Evolutionary conservation across 2,329 filamentous ascomycete genomes (phyloP).

Genomic region (Seiridium unicorne): DNA sequence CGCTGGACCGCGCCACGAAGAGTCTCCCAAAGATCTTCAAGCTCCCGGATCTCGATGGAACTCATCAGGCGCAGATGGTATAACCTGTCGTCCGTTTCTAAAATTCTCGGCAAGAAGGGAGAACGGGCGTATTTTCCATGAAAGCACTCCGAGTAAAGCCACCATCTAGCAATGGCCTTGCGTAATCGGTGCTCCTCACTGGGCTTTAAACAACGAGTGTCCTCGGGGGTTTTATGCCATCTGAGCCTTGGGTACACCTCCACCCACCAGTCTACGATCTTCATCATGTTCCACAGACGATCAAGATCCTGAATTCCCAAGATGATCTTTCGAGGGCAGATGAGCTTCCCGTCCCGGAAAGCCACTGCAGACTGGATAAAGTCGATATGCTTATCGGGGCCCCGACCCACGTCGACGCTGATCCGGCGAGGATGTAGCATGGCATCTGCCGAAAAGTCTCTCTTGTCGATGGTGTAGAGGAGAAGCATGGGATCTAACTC

Average conservation of each 20-base stretch:
- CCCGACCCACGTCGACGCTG: constrained; percentile 14
- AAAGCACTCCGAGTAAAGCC: constrained; percentile 52
- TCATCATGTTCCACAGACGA: constrained; percentile 27
- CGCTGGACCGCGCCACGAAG: constrained; percentile 22
- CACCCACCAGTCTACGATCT: constrained; percentile 37
- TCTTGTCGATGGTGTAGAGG: constrained; percentile 39
- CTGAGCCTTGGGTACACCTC: constrained; percentile 36
- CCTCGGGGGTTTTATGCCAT: constrained; percentile 44
- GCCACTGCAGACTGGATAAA: constrained; percentile 15
- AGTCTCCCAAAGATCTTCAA: constrained; percentile 20
- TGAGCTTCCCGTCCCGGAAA: constrained; percentile 17
- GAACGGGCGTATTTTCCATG: constrained; percentile 39
- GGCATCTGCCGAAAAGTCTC: constrained; percentile 18
- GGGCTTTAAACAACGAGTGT: constrained; percentile 40
- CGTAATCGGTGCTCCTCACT: constrained; percentile 47
- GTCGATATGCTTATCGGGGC: constrained; percentile 12
- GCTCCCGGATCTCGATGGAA: constrained; percentile 25
- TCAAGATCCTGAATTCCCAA: constrained; percentile 24
- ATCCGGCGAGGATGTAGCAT: constrained; percentile 25
- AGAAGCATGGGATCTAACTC: constrained; percentile 44
- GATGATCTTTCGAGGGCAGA: constrained; percentile 19
- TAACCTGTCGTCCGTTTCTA: constrained; percentile 22
- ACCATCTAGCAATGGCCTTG: constrained; percentile 52
- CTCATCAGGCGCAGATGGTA: constrained; percentile 23
- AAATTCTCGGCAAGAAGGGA: constrained; percentile 15